phyloP scores from a whole-genome alignment of 345 rosid species.

The Barbarea vulgaris region DNA sequence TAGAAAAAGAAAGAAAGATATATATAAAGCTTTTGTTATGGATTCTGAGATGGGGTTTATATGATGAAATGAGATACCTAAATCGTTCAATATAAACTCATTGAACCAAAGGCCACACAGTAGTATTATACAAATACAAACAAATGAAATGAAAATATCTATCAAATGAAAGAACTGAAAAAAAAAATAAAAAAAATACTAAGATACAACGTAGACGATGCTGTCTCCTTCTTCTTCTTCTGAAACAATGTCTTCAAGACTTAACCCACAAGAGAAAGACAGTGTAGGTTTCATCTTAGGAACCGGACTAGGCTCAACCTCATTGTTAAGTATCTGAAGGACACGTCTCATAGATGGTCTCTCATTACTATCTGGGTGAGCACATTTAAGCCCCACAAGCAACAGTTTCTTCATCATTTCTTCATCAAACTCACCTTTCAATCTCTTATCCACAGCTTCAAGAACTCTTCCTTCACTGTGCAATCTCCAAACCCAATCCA shows the following conservation, averaged over 20 bases:
- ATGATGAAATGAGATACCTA: conserved; percentile 31
- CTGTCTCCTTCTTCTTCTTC: conserved; percentile 61
- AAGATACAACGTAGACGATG: conserved; percentile 30
- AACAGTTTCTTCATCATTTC: conserved; percentile 85
- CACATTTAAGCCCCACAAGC: conserved; percentile 81
- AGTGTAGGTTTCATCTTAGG: conserved; percentile 81
- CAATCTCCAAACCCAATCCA: conserved; percentile 90
- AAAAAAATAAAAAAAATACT: not conserved
- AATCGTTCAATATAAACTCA: conserved; percentile 58
- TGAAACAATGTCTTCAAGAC: conserved; percentile 82
- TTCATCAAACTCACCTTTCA: conserved; percentile 62
- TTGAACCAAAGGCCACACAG: conserved; percentile 57
- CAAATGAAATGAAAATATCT: conserved; percentile 37
- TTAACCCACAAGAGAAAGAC: conserved; percentile 66
- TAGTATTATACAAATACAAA: conserved; percentile 23
- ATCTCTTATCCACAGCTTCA: conserved; percentile 73
- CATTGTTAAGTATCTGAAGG: conserved; percentile 77
- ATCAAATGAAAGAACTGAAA: conserved; percentile 5
- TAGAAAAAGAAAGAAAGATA: not conserved
- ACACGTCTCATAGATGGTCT: conserved; percentile 89
- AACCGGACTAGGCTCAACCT: conserved; percentile 54
- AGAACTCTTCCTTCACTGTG: conserved; percentile 67
- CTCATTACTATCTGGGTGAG: conserved; percentile 72
- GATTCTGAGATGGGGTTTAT: conserved; percentile 4
- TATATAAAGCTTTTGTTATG: not conserved